These are phyloP conservation scores for Arthrobotrys iridis DNA, from an alignment of 2,329 filamentous ascomycete species.

Conservation along the genomic window DNA sequence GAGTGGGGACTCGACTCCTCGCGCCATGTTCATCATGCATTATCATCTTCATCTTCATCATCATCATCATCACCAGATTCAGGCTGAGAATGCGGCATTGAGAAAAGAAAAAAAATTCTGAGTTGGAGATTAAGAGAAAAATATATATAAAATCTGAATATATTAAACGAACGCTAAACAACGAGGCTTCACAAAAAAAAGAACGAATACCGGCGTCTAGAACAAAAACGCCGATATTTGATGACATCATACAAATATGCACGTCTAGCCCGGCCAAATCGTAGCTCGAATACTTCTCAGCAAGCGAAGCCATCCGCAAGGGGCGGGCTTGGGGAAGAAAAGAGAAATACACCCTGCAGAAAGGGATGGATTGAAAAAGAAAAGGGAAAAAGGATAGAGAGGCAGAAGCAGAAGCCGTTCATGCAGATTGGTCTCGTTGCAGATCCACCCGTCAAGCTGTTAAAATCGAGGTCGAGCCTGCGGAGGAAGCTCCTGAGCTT, in stretches of 20 bases:
- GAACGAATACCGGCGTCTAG: conserved; percentile 1
- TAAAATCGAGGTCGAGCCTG: too few species aligned
- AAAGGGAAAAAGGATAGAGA: neutral
- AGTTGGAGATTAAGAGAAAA: conserved; percentile 5
- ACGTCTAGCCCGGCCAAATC: neutral
- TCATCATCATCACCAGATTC: neutral
- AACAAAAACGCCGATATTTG: neutral
- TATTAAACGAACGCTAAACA: conserved; percentile 4
- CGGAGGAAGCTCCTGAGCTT: conserved; percentile 19
- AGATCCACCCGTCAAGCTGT: neutral
- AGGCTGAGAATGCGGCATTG: neutral
- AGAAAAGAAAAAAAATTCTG: too few species aligned
- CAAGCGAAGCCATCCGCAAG: conserved; percentile 6
- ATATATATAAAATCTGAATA: neutral
- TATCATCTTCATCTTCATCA: neutral
- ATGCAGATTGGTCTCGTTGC: conserved; percentile 1
- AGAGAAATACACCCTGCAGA: too few species aligned
- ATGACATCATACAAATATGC: conserved; percentile 36
- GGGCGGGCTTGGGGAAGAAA: too few species aligned
- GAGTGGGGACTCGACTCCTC: too few species aligned
- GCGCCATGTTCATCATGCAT: neutral
- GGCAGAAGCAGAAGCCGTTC: neutral
- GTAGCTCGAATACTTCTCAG: neutral
- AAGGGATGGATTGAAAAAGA: neutral
- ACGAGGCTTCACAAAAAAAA: conserved; percentile 11